phyloP scores from a whole-genome alignment of 2,329 filamentous ascomycete genomes.

The Scedosporium boydii region DNA sequence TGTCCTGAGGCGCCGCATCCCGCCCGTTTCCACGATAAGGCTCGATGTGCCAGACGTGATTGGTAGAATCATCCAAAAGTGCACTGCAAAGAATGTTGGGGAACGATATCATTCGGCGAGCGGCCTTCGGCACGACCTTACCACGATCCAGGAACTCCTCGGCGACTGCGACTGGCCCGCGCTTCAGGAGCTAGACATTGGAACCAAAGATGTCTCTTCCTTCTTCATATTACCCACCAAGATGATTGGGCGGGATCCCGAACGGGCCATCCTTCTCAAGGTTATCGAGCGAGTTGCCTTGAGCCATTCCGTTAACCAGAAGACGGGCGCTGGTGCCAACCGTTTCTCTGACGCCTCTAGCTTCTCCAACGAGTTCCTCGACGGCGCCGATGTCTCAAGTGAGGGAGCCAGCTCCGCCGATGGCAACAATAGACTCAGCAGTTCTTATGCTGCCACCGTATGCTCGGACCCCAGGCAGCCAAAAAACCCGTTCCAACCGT shows the following conservation, averaged over 20 bases:
- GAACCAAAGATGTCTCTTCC: conserved; percentile 78
- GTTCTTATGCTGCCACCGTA: conserved; percentile 36
- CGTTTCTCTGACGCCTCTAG: conserved; percentile 45
- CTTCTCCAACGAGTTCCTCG: conserved; percentile 39
- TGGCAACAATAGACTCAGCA: conserved; percentile 37
- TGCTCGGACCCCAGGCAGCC: conserved; percentile 30
- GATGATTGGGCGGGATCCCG: conserved; percentile 71
- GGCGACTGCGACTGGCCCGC: conserved; percentile 63
- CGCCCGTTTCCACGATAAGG: conserved; percentile 65
- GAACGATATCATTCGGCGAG: conserved; percentile 87
- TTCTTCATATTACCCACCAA: conserved; percentile 78
- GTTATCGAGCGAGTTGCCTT: conserved; percentile 70
- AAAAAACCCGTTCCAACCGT: conserved; percentile 29
- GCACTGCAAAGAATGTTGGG: conserved; percentile 78
- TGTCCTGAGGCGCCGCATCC: conserved; percentile 70
- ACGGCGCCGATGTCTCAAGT: conserved; percentile 45
- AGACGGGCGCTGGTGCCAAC: conserved; percentile 28
- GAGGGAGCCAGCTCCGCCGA: conserved; percentile 51
- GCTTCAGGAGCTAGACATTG: conserved; percentile 66
- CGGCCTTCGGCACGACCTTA: conserved; percentile 73
- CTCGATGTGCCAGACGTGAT: conserved; percentile 79
- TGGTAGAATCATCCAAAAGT: conserved; percentile 77
- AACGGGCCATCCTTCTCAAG: conserved; percentile 59
- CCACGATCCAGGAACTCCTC: conserved; percentile 63
- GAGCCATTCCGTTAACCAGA: conserved; percentile 42